Evolutionary conservation across 768 basidiomycete genomes (phyloP), one percentile per base, ranked within the genome.

Genomic region (Russula sp.): DNA sequence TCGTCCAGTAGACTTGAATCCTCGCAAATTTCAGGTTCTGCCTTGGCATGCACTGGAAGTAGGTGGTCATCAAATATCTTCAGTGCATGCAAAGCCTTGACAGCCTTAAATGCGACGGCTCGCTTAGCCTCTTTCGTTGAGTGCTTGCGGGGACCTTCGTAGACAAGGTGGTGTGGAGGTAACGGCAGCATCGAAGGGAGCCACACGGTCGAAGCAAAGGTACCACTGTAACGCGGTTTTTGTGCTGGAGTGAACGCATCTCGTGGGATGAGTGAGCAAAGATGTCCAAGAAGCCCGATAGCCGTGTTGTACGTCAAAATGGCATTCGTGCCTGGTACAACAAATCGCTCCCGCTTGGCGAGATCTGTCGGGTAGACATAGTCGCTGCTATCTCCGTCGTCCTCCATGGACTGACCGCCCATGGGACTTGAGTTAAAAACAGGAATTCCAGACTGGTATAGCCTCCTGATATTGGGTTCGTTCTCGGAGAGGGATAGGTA

Each of bases 111-210:
- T 0, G 92, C 89, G 13, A 84, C 92, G 3, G 89, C 88, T 8
- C 93, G 86, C 69, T 85, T 91, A 0, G 94, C 92, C 71, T 90
- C 90, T 64, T 82, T 86, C 72, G 93, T 94, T 14, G 89, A 83
- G 50, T 79, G 76, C 62, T 81, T 83, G 6, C 59, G 64, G 4
- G 89, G 87, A 0, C 91, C 91, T 16, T 76, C 71, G 65, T 81
- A 89, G 3, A 77, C 71, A 14, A 90, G 81, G 57, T 84, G 75
- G 49, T 80, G 75, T 0, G 79, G 73, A 0, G 83, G 76, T 4
- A 91, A 78, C 34, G 89, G 85, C 6, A 93, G 78, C 58, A 80
- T 81, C 6, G 83, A 76, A 2, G 94, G 94, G 14, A 95, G 79
- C 40, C 75, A 76, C n/a, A 95, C 75, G 1, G 79, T 79, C 6